A percentile compares a stretch with the other conserved stretches of the same genome.
Evolutionary conservation across 2,329 filamentous ascomycete species (phyloP).

Genomic region (Sporothrix pallida): DNA sequence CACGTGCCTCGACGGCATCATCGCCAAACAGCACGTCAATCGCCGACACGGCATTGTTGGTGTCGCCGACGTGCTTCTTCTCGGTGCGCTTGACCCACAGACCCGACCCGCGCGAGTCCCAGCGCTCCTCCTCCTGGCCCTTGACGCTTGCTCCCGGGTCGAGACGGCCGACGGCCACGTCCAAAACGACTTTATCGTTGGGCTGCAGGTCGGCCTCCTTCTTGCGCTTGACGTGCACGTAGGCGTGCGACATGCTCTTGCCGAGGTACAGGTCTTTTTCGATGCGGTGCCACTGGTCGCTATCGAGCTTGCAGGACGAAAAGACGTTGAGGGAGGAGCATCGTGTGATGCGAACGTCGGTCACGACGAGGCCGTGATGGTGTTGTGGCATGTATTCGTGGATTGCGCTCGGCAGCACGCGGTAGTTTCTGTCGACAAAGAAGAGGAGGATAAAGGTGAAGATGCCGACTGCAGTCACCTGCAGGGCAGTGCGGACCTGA

Average conservation of each 20-base stretch:
- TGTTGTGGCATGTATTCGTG: constrained; percentile 87
- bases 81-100: constrained; percentile 81
- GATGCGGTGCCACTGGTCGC: constrained; percentile 76
- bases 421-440: constrained; percentile 86
- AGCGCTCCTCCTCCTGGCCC: constrained; percentile 63
- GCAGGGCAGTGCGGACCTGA: constrained; percentile 71
- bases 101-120: constrained; percentile 78
- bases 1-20: constrained; percentile 87
- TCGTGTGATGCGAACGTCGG: constrained; percentile 77
- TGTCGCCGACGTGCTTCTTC: constrained; percentile 76
- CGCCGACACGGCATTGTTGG: constrained; percentile 74
- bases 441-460: constrained; percentile 75
- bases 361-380: constrained; percentile 82
- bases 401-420: constrained; percentile 81
- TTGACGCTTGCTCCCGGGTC: constrained; percentile 67
- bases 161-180: constrained; percentile 74
- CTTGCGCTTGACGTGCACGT: constrained; percentile 81
- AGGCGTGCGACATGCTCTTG: constrained; percentile 76
- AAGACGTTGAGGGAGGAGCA: constrained; percentile 79
- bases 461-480: constrained; percentile 70
- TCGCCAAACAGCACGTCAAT: constrained; percentile 88
- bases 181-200: constrained; percentile 79
- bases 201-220: constrained; percentile 80
- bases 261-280: constrained; percentile 89
- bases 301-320: constrained; percentile 75